Evolutionary conservation across 495 filamentous ascomycete genomes (phyloP).

Genomic region (Aspergillus incahuasiensis): DNA sequence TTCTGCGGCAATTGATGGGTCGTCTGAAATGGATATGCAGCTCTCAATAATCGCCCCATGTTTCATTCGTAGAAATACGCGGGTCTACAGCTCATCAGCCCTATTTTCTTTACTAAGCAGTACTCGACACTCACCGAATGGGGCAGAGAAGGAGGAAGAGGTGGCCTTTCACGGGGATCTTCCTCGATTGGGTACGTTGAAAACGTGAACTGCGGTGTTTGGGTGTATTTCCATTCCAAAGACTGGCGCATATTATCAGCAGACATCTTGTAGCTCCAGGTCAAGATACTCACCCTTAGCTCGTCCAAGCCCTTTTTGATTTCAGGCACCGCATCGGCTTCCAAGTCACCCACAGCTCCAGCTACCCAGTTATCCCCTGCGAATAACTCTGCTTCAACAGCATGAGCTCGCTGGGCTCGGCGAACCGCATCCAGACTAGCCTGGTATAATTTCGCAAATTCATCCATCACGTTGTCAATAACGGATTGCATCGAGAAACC

Average conservation of each 20-base stretch:
- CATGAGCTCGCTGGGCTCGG: constrained; percentile 32
- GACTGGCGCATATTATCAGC: constrained; percentile 43
- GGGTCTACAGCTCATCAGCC: constrained; percentile 23
- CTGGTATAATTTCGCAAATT: constrained; percentile 31
- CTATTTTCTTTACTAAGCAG: not conserved
- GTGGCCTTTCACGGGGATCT: constrained; percentile 49
- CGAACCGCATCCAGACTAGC: constrained; percentile 28
- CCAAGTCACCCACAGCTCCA: constrained; percentile 45
- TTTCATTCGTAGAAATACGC: constrained; percentile 38
- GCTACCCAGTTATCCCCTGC: constrained; percentile 40
- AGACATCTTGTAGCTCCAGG: not conserved
- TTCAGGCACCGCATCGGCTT: constrained; percentile 39
- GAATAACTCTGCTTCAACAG: constrained; percentile 33
- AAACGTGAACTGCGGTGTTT: constrained; percentile 83
- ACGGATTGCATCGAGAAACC: constrained; percentile 36
- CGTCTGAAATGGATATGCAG: constrained; percentile 37
- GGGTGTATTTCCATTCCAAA: constrained; percentile 70
- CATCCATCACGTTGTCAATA: constrained; percentile 32
- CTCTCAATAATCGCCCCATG: constrained; percentile 43
- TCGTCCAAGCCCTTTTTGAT: constrained; percentile 58
- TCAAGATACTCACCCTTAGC: constrained; percentile 45
- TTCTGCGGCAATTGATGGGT: constrained; percentile 27
- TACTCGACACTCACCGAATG: constrained; percentile 26
- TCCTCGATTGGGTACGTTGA: constrained; percentile 51
- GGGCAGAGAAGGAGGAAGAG: constrained; percentile 38